Conservation (phyloP, 768 basidiomycete species). For the Phlegmacium glaucopus region DNA sequence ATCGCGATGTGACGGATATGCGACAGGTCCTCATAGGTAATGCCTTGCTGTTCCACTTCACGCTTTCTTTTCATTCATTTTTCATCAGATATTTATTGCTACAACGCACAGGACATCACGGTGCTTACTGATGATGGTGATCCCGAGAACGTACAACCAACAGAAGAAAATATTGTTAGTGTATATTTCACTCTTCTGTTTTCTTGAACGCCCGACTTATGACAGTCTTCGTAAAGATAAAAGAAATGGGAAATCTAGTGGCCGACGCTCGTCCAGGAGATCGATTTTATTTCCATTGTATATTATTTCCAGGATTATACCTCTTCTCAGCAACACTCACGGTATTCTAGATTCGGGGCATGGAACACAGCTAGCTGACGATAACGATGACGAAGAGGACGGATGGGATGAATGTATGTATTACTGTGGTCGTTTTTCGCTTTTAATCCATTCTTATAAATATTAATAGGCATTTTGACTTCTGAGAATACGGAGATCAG, state of each 20-base stretch:
- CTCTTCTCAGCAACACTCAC: neutral
- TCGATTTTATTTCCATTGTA: constrained; percentile 5
- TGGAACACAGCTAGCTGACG: neutral
- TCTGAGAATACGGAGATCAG: constrained; percentile 1
- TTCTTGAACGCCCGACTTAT: no score
- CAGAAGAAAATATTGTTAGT: constrained; percentile 1
- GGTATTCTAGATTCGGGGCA: constrained; percentile 6
- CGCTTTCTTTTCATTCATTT: neutral
- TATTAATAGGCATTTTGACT: neutral
- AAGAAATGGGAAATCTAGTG: neutral
- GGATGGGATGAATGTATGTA: constrained; percentile 3
- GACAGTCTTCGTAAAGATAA: neutral
- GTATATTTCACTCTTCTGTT: no score
- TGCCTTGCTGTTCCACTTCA: neutral
- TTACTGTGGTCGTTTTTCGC: neutral
- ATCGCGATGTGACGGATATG: neutral
- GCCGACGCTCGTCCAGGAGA: neutral
- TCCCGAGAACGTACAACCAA: constrained; percentile 1
- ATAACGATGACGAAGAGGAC: constrained; percentile 8
- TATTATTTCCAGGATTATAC: neutral
- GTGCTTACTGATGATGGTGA: constrained; percentile 4
- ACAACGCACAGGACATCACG: neutral
- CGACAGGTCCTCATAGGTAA: constrained; percentile 3
- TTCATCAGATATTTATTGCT: constrained; percentile 1
- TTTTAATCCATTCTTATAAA: neutral